A percentile compares a stretch with the other conserved stretches of the same genome.
Evolutionary conservation across 179 eudicot genomes (phyloP).

Genomic region (Heliamphora pulchella): DNA sequence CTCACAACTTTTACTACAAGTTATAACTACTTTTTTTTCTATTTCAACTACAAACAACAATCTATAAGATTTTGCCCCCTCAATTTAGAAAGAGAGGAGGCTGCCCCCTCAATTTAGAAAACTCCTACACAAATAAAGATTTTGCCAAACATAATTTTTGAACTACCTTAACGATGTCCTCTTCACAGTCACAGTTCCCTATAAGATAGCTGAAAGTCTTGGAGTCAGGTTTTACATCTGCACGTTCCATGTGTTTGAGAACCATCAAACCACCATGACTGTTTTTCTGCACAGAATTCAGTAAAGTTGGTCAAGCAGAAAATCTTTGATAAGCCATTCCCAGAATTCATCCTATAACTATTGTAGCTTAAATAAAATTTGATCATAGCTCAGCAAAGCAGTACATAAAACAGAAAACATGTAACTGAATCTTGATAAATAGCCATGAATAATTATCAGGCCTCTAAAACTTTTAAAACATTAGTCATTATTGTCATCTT

Average conservation of each 20-base stretch:
- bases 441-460: neutral
- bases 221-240: conserved; percentile 68
- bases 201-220: conserved; percentile 74
- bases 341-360: neutral
- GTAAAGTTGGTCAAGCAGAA: conserved; percentile 17
- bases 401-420: conserved; percentile 4
- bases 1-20: no score
- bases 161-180: conserved; percentile 51
- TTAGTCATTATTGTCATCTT: neutral
- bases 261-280: conserved; percentile 38
- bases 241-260: conserved; percentile 64
- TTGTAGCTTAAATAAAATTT: conserved; percentile 7
- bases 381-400: neutral
- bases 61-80: no score
- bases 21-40: no score
- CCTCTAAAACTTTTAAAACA: neutral
- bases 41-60: no score
- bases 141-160: neutral
- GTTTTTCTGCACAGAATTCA: conserved; percentile 56
- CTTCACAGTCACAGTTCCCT: conserved; percentile 42
- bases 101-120: no score
- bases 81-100: no score
- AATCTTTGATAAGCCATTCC: neutral
- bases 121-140: neutral
- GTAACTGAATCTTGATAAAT: conserved; percentile 13